Conservation (phyloP, 495 filamentous ascomycete species). For the Pyronema domesticum region DNA sequence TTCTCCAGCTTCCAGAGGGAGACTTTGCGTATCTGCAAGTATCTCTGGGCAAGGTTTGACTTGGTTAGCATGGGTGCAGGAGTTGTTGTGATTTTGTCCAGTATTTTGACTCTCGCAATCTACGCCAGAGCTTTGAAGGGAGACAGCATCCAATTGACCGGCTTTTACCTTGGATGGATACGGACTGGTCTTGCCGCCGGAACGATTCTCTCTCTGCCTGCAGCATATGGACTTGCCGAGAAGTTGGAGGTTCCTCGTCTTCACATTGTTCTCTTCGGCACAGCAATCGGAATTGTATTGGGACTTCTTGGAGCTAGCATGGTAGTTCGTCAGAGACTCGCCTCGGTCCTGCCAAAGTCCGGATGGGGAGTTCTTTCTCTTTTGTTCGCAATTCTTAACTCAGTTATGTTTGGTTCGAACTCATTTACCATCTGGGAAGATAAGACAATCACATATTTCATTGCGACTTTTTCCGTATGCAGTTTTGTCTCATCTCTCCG, state of each 20-base stretch:
- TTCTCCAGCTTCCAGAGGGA: slow-evolving; percentile 59
- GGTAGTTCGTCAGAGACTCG: slow-evolving; percentile 31
- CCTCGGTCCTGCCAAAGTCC: slow-evolving; percentile 50
- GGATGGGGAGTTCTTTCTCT: slow-evolving; percentile 76
- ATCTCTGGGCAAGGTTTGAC: slow-evolving; percentile 82
- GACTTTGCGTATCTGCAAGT: slow-evolving; percentile 63
- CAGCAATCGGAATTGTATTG: slow-evolving; percentile 44
- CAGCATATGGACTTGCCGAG: slow-evolving; percentile 10
- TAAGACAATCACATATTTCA: slow-evolving; percentile 78
- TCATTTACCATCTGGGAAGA: slow-evolving; percentile 99
- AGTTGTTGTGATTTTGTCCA: slow-evolving; percentile 47
- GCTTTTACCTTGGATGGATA: slow-evolving; percentile 31
- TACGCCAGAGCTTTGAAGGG: slow-evolving; percentile 47
- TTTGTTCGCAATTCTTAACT: slow-evolving; percentile 64
- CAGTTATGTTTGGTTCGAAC: slow-evolving; percentile 83
- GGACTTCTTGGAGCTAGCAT: slow-evolving; percentile 42
- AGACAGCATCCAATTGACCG: slow-evolving; percentile 36
- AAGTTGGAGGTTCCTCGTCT: slow-evolving; percentile 10
- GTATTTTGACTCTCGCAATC: slow-evolving; percentile 46
- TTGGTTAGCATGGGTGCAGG: slow-evolving; percentile 67
- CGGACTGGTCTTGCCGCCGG: slow-evolving; percentile 30
- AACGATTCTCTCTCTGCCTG: slow-evolving; percentile 23
- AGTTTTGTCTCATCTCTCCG: slow-evolving; percentile 57
- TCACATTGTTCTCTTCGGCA: slow-evolving; percentile 16
- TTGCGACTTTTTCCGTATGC: slow-evolving; percentile 65